phyloP scores from a whole-genome alignment of 2,329 filamentous ascomycete species.

The Leptographium procerum region DNA sequence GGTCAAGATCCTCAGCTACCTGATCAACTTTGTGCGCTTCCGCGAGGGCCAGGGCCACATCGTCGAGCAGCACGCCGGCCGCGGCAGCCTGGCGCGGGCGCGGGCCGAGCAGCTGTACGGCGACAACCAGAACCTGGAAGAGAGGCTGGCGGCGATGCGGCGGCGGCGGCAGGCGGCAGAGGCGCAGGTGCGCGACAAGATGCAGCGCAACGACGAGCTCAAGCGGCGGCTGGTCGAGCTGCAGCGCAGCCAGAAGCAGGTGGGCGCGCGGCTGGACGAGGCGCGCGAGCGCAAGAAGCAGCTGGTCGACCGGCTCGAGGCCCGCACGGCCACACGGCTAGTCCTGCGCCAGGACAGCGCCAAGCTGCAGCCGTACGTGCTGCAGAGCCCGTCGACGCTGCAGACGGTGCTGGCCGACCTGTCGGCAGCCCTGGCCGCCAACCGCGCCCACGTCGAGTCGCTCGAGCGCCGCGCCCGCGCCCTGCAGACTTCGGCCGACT shows the following conservation, averaged over 20 bases:
- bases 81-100: slow-evolving; percentile 72
- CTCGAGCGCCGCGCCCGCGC: slow-evolving; percentile 81
- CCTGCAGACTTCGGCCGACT: slow-evolving; percentile 83
- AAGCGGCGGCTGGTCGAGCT: slow-evolving; percentile 74
- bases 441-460: slow-evolving; percentile 76
- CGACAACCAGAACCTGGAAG: slow-evolving; percentile 81
- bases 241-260: slow-evolving; percentile 68
- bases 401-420: slow-evolving; percentile 75
- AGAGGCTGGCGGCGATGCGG: slow-evolving; percentile 67
- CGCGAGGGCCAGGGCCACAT: slow-evolving; percentile 81
- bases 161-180: slow-evolving; percentile 72
- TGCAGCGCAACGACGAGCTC: slow-evolving; percentile 73
- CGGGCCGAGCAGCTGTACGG: slow-evolving; percentile 76
- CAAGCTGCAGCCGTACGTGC: slow-evolving; percentile 83
- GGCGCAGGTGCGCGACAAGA: slow-evolving; percentile 71
- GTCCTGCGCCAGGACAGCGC: slow-evolving; percentile 71
- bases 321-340: slow-evolving; percentile 58
- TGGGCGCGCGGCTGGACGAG: slow-evolving; percentile 71
- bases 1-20: slow-evolving; percentile 90
- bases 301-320: slow-evolving; percentile 60
- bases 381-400: slow-evolving; percentile 74
- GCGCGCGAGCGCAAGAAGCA: slow-evolving; percentile 70
- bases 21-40: slow-evolving; percentile 98
- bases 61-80: slow-evolving; percentile 91
- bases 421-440: slow-evolving; percentile 61